Base-by-base conservation (phyloP, 2,329 filamentous ascomycete genomes). In the Arthrobotrys entomopaga region DNA sequence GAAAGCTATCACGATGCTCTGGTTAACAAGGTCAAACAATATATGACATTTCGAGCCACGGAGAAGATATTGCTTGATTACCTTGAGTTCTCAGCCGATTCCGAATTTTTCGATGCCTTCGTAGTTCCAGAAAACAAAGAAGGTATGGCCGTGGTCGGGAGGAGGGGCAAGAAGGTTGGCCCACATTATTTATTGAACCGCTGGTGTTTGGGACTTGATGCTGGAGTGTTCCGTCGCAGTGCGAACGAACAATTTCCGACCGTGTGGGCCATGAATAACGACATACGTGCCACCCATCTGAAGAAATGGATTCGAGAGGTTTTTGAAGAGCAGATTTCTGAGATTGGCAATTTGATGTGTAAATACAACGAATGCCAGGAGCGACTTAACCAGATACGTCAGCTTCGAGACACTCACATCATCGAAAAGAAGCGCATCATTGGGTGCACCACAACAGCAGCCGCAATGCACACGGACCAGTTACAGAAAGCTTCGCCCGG, bases 381-480 rank as follows among this genome's bases (percentile, higher is more conserved):
- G 0, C 78, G 79, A 6, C 77, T 88, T 0, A 81, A 83, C 0
- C 81, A 80, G 1, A 79, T 88, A 0, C 83, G 83, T 16, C 81
- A 80, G 5, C 82, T 86, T 57, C 81, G 77, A 2, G 82, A 84
- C 19, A 80, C 82, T 0, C 63, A 78, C 0, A 82, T 85, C 0
- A 82, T 92, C 1, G 80, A 81, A n/a, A 78, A 78, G 0, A 90
- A 87, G 77, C 82, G 85, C 0, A 84, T 92, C n/a, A 88, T 93
- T 56, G 89, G 84, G 0, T 91, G 88, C 76, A 93, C 90, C 0
- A 92, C 90, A 0, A 92, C 88, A 0, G 89, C 83, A 0, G 89
- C 89, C 0, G 88, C 90, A 0, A 91, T 84, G 81, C 85, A 90
- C 57, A 81, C 83, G 0, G 80, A 84, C 0, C 82, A 86, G 1